These are phyloP conservation scores for Phlebopus sp. DNA, from an alignment of 1,284 basidiomycete genomes.

Conservation along the genomic window DNA sequence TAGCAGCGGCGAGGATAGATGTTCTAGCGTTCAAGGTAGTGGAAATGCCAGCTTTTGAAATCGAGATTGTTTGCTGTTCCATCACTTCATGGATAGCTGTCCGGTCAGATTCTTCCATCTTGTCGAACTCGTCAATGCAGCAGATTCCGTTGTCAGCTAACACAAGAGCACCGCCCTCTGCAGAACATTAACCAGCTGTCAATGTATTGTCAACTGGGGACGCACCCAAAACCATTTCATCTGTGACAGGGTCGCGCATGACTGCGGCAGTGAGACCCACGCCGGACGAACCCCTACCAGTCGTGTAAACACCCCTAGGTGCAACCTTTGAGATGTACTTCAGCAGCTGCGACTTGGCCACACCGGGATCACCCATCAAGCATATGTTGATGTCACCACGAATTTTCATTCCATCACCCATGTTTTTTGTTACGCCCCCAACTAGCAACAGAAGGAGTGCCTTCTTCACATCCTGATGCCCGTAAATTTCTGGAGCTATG, in stretches of 20 bases:
- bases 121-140: conserved; percentile 99
- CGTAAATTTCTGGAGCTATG: conserved; percentile 99
- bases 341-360: conserved; percentile 96
- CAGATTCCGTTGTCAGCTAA: conserved; percentile 99
- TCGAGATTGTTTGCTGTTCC: conserved; percentile 99
- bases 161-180: conserved; percentile 98
- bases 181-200: conserved; percentile 7
- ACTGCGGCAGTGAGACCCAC: conserved; percentile 99
- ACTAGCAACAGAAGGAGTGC: conserved; percentile 92
- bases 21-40: conserved; percentile 99
- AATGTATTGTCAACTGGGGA: conserved; percentile 13
- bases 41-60: conserved; percentile 98
- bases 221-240: conserved; percentile 98
- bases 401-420: conserved; percentile 98
- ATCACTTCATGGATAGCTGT: conserved; percentile 99
- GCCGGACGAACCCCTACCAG: conserved; percentile 96
- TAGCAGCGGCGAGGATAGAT: conserved; percentile 96
- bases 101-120: conserved; percentile 98
- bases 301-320: conserved; percentile 96
- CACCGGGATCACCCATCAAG: conserved; percentile 99
- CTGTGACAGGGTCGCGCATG: conserved; percentile 98
- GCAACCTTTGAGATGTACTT: conserved; percentile 99
- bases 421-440: conserved; percentile 92
- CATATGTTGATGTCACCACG: conserved; percentile 98
- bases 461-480: conserved; percentile 97